phyloP scores from a whole-genome alignment of 306 rosid species.

The Echinosophora koreensis region DNA sequence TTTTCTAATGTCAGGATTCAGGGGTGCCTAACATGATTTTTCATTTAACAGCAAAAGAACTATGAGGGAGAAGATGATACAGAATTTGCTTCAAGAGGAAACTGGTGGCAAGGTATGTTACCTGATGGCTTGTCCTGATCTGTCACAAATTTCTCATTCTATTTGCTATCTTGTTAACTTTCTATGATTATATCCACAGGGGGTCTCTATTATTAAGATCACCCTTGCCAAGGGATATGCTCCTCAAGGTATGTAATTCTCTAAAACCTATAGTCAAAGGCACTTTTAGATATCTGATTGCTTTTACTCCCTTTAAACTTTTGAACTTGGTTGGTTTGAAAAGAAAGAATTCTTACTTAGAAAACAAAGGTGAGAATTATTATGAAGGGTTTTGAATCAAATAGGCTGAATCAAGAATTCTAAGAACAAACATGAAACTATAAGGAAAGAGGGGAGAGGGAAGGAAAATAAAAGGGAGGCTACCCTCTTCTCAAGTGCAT shows the following conservation, averaged over 20 bases:
- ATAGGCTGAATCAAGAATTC: background rate
- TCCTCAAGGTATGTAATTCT: constrained; percentile 61
- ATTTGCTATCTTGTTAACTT: constrained; percentile 33
- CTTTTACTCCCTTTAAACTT: background rate
- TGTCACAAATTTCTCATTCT: constrained; percentile 40
- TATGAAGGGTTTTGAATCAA: background rate
- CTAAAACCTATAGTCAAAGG: background rate
- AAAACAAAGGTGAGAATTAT: background rate
- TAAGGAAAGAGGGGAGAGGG: background rate
- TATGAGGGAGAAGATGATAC: constrained; percentile 64
- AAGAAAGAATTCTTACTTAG: background rate
- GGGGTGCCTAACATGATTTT: constrained; percentile 23
- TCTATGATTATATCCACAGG: constrained; percentile 55
- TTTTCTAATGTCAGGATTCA: background rate
- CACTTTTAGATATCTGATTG: constrained; percentile 1
- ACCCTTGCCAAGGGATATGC: constrained; percentile 40
- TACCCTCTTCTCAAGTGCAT: background rate
- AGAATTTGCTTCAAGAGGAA: constrained; percentile 78
- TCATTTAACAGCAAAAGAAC: constrained; percentile 56
- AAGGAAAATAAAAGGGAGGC: background rate
- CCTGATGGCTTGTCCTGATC: background rate
- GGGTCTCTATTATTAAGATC: constrained; percentile 73
- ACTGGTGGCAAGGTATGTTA: constrained; percentile 90
- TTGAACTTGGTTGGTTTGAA: background rate
- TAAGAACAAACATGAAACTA: background rate